These are phyloP conservation scores for Penicillium brevicompactum DNA, from an alignment of 2,329 filamentous ascomycete species.

Conservation along the genomic window DNA sequence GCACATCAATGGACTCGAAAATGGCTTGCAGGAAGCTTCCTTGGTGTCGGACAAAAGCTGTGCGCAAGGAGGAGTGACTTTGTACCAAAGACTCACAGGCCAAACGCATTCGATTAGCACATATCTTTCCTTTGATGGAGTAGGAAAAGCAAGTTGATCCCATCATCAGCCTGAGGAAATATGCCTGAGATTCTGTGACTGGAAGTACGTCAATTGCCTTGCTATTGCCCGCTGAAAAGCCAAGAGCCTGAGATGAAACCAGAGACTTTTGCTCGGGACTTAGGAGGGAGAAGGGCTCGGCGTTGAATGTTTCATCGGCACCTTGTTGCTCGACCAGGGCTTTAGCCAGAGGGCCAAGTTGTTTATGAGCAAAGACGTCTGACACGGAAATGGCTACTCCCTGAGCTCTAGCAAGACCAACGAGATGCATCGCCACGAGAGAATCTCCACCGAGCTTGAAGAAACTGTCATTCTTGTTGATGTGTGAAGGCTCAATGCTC, in stretches of 20 bases:
- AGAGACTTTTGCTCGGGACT: not conserved
- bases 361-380: constrained; percentile 40
- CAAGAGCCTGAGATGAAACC: not conserved
- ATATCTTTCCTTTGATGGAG: not conserved
- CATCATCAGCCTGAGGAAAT: not conserved
- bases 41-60: not conserved
- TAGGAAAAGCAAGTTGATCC: not conserved
- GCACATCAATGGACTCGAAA: not conserved
- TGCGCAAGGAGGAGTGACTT: not conserved
- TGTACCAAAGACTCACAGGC: not conserved
- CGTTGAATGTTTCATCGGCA: not conserved
- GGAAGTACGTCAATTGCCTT: not conserved
- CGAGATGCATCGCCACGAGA: constrained; percentile 34
- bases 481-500: not conserved
- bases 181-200: not conserved
- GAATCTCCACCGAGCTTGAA: constrained; percentile 9
- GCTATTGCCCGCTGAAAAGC: not conserved
- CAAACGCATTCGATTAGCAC: not conserved
- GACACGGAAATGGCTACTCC: constrained; percentile 44
- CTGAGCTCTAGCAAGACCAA: constrained; percentile 40
- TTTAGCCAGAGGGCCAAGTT: not conserved
- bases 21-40: not conserved
- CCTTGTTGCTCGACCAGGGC: not conserved
- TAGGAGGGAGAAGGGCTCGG: not conserved
- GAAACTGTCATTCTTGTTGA: not conserved